Percentiles rank a stretch among this genome's conserved stretches.
Conservation (phyloP, 257 asterid genomes). For the Solanum ahanhuiri region DNA sequence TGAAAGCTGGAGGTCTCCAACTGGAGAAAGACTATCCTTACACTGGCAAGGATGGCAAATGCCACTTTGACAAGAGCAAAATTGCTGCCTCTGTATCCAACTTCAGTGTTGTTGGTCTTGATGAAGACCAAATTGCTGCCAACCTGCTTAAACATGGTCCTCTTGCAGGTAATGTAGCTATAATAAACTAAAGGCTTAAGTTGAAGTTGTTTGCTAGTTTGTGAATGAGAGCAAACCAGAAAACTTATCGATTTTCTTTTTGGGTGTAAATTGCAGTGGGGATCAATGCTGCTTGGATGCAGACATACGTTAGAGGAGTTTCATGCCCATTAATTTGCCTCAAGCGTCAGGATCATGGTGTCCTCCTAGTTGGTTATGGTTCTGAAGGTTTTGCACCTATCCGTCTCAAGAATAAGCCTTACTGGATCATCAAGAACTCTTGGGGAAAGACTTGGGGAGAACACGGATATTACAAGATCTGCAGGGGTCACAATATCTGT, state of each 20-base stretch:
- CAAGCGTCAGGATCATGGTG: conserved; percentile 63
- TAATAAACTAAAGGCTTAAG: neutral
- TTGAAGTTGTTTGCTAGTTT: neutral
- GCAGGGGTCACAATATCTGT: conserved; percentile 62
- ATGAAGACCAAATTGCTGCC: conserved; percentile 86
- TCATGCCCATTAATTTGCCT: conserved; percentile 78
- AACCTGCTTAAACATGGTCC: conserved; percentile 79
- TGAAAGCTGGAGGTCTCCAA: conserved; percentile 69
- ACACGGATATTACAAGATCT: conserved; percentile 69
- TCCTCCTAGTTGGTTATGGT: conserved; percentile 73
- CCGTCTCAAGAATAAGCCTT: conserved; percentile 80
- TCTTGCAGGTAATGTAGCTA: conserved; percentile 53
- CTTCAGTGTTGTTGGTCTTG: conserved; percentile 62
- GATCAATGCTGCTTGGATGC: conserved; percentile 89
- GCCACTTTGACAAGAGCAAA: conserved; percentile 53
- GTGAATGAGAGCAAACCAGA: neutral
- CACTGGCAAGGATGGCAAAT: conserved; percentile 52
- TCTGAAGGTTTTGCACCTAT: conserved; percentile 63
- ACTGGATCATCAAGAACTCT: conserved; percentile 84
- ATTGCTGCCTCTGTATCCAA: conserved; percentile 63
- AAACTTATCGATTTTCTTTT: neutral
- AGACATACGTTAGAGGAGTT: conserved; percentile 75
- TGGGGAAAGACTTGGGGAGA: conserved; percentile 98
- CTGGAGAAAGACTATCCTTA: conserved; percentile 73
- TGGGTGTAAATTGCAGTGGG: conserved; percentile 40